Base-by-base conservation (phyloP, 768 basidiomycete species). In the Panaeolus papilionaceus region DNA sequence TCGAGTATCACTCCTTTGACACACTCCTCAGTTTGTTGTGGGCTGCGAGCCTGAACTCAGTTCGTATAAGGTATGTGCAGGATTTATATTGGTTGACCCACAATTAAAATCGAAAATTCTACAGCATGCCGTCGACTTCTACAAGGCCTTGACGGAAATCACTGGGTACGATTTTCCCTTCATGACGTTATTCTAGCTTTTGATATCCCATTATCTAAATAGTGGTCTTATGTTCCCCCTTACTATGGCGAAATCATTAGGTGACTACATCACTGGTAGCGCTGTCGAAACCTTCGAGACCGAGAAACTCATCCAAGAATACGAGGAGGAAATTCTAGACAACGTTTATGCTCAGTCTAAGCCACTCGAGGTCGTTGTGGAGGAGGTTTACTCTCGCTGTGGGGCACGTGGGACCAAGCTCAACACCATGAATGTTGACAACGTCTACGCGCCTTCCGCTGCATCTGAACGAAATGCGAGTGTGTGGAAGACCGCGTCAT, bases 41-140 rank as follows among this genome's bases (percentile, higher is more conserved):
- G 86, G 85, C 0, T 87, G 86, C 76, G 85, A 87, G 71, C 85
- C 72, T 14, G 58, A 62, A 12, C 63, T 73, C 38, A 71, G 70
- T 51, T 23, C 38, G 9, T 67, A 69, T 51, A 33, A 44, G 20
- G 64, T 62, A 47, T 26, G 42, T 28, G 20, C 2, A 14, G 8
- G 5, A 4, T 40, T 61, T 10, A 39, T 54, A 38, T n/a, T 3
- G 23, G 26, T 8, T 37, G 4, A 12, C 37, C 33, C 14, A n/a
- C 37, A 4, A 38, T 14, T 10, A 61, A 4, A 12, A 12, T 38
- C 58, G 20, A 14, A 23, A 23, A 11, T 40, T 49, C 33, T 16
- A 18, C 54, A 67, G 62, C 58, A 71, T 28, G 70, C 70, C 37
- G 66, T 69, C 62, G 70, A 71, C 38, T 71, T 71, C 49, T 71